Evolutionary conservation across 768 basidiomycete genomes (phyloP).

Genomic region (Crepidotus variabilis): DNA sequence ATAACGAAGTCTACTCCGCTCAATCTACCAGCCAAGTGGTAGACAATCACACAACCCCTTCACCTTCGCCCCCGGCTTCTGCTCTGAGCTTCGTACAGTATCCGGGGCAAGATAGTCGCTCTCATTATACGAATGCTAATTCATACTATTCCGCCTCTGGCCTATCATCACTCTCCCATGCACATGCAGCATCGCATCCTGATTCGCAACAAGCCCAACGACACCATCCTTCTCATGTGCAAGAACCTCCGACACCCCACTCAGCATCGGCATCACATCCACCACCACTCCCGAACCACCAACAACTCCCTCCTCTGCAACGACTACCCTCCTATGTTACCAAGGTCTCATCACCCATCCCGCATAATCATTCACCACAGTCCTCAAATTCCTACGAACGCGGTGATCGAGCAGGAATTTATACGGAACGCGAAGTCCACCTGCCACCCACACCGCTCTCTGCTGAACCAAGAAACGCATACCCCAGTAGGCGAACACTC

Average conservation of each 20-base stretch:
- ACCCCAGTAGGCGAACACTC: background rate
- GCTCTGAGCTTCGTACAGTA: background rate
- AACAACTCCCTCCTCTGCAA: background rate
- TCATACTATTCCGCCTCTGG: background rate
- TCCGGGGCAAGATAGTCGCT: background rate
- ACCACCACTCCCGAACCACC: background rate
- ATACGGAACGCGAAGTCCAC: background rate
- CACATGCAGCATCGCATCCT: background rate
- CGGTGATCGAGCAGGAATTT: background rate
- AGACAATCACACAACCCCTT: conserved; percentile 41
- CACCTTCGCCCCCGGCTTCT: conserved; percentile 64
- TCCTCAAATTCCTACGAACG: background rate
- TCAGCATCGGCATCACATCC: background rate
- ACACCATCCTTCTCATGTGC: background rate
- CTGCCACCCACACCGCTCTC: conserved; percentile 4
- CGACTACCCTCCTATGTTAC: background rate
- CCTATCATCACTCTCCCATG: background rate
- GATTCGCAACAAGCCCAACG: background rate
- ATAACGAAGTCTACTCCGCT: conserved; percentile 49
- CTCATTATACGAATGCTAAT: background rate
- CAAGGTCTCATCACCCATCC: background rate
- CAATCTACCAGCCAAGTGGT: conserved; percentile 38
- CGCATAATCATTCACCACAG: background rate
- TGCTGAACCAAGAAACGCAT: conserved; percentile 4
- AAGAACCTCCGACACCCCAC: background rate